phyloP scores from a whole-genome alignment of 345 rosid species.

The Moricandia moricandioides region DNA sequence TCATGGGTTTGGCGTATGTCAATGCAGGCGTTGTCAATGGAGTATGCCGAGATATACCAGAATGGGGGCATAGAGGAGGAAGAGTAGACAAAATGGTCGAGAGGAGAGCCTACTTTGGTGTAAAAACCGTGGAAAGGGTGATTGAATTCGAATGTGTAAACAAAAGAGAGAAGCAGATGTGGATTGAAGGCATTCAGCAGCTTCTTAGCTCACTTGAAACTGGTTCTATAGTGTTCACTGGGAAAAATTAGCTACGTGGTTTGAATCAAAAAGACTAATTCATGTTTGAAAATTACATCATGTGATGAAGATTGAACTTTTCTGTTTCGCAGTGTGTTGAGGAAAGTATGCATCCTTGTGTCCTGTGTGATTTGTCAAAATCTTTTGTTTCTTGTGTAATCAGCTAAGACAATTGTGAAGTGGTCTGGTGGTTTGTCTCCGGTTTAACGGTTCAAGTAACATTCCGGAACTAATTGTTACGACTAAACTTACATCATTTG shows the following conservation, averaged over 20 bases:
- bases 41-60: slow-evolving; percentile 56
- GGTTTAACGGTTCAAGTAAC: background rate
- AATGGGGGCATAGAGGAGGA: slow-evolving; percentile 67
- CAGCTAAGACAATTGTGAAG: background rate
- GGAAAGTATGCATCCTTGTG: background rate
- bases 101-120: slow-evolving; percentile 69
- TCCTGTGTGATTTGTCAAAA: slow-evolving; percentile 13
- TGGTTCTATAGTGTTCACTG: slow-evolving; percentile 16
- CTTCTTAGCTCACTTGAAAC: slow-evolving; percentile 48
- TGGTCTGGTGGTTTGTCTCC: slow-evolving; percentile 1
- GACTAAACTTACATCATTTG: background rate
- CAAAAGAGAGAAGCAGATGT: slow-evolving; percentile 65
- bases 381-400: slow-evolving; percentile 4
- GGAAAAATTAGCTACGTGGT: slow-evolving; percentile 6
- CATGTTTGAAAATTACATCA: slow-evolving; percentile 13
- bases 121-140: slow-evolving; percentile 63
- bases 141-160: slow-evolving; percentile 79
- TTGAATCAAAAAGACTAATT: background rate
- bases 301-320: slow-evolving; percentile 12
- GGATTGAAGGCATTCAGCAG: slow-evolving; percentile 76
- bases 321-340: slow-evolving; percentile 4
- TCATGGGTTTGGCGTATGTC: background rate
- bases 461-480: background rate
- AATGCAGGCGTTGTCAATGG: slow-evolving; percentile 65
- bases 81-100: slow-evolving; percentile 36